phyloP scores from a whole-genome alignment of 2,329 filamentous ascomycete species.

The Trichoderma sp. region DNA sequence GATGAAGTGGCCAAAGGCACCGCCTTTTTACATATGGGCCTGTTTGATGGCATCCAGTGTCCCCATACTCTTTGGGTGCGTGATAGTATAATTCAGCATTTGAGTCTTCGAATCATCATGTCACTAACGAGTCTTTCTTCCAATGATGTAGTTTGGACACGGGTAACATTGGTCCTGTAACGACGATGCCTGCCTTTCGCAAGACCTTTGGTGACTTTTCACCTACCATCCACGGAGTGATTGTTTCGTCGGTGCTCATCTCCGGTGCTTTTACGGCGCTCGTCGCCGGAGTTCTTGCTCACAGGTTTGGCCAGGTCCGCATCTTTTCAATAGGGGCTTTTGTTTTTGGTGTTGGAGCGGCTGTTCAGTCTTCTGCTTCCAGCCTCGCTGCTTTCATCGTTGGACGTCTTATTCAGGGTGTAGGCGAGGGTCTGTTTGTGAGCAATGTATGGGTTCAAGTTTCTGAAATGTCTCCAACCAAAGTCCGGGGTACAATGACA shows the following conservation, averaged over 20 bases:
- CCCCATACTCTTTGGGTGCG: slow-evolving; percentile 34
- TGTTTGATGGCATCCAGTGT: slow-evolving; percentile 32
- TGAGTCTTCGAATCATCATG: background rate
- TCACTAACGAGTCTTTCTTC: background rate
- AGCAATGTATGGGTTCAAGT: slow-evolving; percentile 53
- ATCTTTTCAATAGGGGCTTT: slow-evolving; percentile 51
- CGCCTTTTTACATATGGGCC: slow-evolving; percentile 31
- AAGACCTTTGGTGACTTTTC: slow-evolving; percentile 50
- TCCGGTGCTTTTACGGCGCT: slow-evolving; percentile 59
- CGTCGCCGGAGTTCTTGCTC: slow-evolving; percentile 54
- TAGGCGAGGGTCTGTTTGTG: slow-evolving; percentile 57
- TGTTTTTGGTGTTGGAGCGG: slow-evolving; percentile 52
- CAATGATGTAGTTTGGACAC: slow-evolving; percentile 32
- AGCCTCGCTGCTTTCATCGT: slow-evolving; percentile 51
- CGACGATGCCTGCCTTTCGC: slow-evolving; percentile 53
- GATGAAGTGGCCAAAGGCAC: slow-evolving; percentile 9
- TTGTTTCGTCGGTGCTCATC: slow-evolving; percentile 59
- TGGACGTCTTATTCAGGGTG: slow-evolving; percentile 53
- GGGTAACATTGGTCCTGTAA: slow-evolving; percentile 58
- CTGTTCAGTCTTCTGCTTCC: slow-evolving; percentile 37
- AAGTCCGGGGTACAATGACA: slow-evolving; percentile 49
- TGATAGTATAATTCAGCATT: background rate
- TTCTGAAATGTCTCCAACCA: slow-evolving; percentile 56
- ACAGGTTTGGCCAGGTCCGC: slow-evolving; percentile 51
- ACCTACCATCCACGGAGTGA: slow-evolving; percentile 54